phyloP scores from a whole-genome alignment of 2,329 filamentous ascomycete species.

The Dendrostoma leiphaemia region DNA sequence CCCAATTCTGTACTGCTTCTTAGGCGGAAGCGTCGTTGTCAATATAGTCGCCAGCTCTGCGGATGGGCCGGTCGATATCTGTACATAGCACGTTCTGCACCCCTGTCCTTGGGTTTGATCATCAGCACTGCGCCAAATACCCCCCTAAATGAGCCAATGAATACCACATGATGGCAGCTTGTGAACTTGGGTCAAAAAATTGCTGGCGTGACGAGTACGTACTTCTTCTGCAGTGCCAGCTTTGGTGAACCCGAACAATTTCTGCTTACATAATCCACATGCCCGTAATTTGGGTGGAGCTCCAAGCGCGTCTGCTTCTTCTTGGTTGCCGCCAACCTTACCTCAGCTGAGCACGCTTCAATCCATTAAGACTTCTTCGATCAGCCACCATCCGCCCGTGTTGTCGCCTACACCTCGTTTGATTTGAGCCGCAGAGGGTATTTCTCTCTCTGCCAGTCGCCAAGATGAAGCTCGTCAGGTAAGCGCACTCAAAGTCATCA shows the following conservation, averaged over 20 bases:
- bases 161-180: background rate
- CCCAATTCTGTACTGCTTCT: background rate
- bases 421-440: no score
- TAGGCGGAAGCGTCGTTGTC: background rate
- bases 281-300: conserved; percentile 7
- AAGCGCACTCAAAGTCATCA: conserved; percentile 39
- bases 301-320: conserved; percentile 12
- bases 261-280: conserved; percentile 11
- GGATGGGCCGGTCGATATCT: background rate
- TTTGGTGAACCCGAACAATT: background rate
- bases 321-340: background rate
- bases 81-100: conserved; percentile 4
- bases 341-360: background rate
- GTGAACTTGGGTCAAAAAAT: background rate
- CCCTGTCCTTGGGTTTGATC: background rate
- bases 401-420: background rate
- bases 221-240: background rate
- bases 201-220: background rate
- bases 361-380: background rate
- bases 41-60: background rate
- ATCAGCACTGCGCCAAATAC: background rate
- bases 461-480: conserved; percentile 98
- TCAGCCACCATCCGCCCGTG: background rate
- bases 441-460: conserved; percentile 20
- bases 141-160: background rate